These are phyloP conservation scores for Litsea cubeba DNA, from an alignment of 164 flowering plant genomes.

Conservation along the genomic window DNA sequence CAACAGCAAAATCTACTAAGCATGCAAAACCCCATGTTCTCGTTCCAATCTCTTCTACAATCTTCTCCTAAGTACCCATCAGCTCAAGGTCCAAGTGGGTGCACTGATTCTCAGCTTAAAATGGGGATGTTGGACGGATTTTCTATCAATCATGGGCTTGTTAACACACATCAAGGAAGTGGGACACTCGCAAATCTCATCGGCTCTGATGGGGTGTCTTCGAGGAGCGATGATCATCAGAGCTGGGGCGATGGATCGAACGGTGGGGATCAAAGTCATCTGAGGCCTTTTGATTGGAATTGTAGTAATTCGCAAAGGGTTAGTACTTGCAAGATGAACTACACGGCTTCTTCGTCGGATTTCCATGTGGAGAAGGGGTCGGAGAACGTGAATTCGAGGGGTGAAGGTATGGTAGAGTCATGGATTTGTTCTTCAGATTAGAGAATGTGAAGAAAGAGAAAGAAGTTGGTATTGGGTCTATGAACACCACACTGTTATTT, in stretches of 20 bases:
- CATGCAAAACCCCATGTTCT: conserved; percentile 33
- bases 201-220: conserved; percentile 9
- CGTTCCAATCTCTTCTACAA: conserved; percentile 35
- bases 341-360: conserved; percentile 26
- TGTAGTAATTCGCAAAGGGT: conserved; percentile 8
- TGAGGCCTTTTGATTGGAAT: conserved; percentile 28
- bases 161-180: conserved; percentile 5
- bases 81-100: not conserved
- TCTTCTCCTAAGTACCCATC: conserved; percentile 10
- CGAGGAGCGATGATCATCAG: conserved; percentile 2
- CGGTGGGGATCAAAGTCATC: conserved; percentile 16
- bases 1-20: conserved; percentile 21
- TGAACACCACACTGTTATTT: not conserved
- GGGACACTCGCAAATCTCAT: conserved; percentile 18
- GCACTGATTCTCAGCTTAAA: not conserved
- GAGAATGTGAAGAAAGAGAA: conserved; percentile 1
- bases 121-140: conserved; percentile 15
- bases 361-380: conserved; percentile 34
- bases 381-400: conserved; percentile 43
- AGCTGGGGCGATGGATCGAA: conserved; percentile 17
- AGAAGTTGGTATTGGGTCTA: not conserved
- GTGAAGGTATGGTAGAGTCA: conserved; percentile 53
- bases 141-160: conserved; percentile 8
- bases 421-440: conserved; percentile 60
- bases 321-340: conserved; percentile 32